Base-by-base conservation (phyloP, 2,329 filamentous ascomycete species). In the Arachnomyces sp. region DNA sequence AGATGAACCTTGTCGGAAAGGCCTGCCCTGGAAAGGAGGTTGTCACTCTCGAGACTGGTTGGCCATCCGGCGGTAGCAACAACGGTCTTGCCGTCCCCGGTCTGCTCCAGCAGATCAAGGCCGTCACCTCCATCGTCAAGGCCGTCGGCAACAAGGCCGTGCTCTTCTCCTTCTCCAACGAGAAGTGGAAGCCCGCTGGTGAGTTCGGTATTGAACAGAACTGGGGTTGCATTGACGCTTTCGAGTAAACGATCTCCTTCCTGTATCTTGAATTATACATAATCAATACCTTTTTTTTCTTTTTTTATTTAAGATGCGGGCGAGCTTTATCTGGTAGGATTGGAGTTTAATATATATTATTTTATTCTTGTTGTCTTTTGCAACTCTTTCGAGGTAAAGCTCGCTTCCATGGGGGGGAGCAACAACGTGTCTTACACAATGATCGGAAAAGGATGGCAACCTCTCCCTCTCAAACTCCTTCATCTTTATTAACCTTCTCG, bases 1-100 rank as follows among this genome's bases (percentile, higher is more conserved):
- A 95, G 74, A 77, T 95, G 49, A 68, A 78, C 34, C 72, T 85
- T 49, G 80, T 94, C 47, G 68, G 78, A 60, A 61, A 63, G 52
- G 69, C 86, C 53, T 96, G 90, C 77, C 61, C 71, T 31, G 75
- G 75, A 60, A 84, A 84, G 72, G 68, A 77, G 29, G 82, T 81
- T 51, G 79, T 86, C 72, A 86, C 90, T 69, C 74, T 93, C 52
- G 90, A 96, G 80, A 85, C 84, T 42, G 90, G 90, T 56, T 96
- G 89, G 88, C 90, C 90, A 49, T 80, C 71, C 39, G 51, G 60
- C 6, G 89, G 89, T 59, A 54, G 63, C 21, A 64, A 77, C 68
- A 90, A 92, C 67, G 86, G 86, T 45, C 59, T 59, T 14, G 88
- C 88, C 43, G 70, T 85, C 53, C 79, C 89, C 42, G 80, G 84